phyloP scores from a whole-genome alignment of 2,329 filamentous ascomycete species.

The Cytospora mali region DNA sequence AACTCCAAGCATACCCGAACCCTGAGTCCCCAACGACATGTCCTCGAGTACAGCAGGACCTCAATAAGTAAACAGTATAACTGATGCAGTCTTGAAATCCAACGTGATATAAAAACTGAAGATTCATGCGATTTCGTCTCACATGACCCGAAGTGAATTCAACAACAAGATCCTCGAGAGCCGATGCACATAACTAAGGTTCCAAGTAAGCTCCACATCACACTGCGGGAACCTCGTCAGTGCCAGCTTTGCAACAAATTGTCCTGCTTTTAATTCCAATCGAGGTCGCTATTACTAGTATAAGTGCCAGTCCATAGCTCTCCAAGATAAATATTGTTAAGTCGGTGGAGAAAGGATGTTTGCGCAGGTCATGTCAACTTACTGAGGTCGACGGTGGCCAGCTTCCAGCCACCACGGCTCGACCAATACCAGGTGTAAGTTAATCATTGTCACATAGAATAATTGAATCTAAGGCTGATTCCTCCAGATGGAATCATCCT shows the following conservation, averaged over 20 bases:
- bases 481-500: no score
- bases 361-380: neutral
- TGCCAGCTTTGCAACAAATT: constrained; percentile 25
- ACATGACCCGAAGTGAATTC: no score
- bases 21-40: neutral
- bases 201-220: constrained; percentile 19
- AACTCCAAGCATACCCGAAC: neutral
- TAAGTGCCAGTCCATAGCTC: neutral
- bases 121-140: no score
- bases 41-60: neutral
- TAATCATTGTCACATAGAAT: no score
- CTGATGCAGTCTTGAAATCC: no score
- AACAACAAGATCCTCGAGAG: neutral
- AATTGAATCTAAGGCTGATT: no score
- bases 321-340: neutral
- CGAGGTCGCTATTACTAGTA: constrained; percentile 2
- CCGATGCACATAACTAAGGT: neutral
- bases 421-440: constrained; percentile 21
- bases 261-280: constrained; percentile 24
- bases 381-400: constrained; percentile 17
- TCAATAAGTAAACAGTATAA: no score
- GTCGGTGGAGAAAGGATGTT: no score
- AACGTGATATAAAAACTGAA: no score
- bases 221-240: constrained; percentile 7
- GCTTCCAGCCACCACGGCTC: neutral